Evolutionary conservation across 352 stramenopile species (phyloP).

Genomic region (Pythium dissotocum): DNA sequence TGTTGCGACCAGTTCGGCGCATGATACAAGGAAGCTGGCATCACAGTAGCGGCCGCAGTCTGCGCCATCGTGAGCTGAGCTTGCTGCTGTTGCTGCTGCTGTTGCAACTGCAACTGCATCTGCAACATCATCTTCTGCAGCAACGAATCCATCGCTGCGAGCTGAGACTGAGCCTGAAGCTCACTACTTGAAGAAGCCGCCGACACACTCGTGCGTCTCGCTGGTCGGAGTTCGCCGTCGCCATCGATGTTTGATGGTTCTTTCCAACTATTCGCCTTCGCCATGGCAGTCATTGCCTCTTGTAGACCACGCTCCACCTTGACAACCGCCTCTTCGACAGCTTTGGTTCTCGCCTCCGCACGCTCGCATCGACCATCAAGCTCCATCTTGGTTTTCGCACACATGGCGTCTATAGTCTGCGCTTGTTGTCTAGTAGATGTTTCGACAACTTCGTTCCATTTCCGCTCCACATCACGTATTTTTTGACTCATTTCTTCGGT

Average conservation of each 20-base stretch:
- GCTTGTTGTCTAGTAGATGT: constrained; percentile 2
- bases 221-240: background rate
- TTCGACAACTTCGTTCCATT: constrained; percentile 19
- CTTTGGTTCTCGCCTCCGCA: constrained; percentile 27
- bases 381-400: background rate
- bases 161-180: constrained; percentile 16
- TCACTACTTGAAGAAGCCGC: too few relatives aligned
- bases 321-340: constrained; percentile 9
- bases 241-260: background rate
- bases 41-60: background rate
- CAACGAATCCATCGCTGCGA: constrained; percentile 48
- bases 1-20: constrained; percentile 8
- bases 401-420: background rate
- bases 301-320: constrained; percentile 4
- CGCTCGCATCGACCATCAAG: constrained; percentile 30
- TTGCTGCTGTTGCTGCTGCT: constrained; percentile 31
- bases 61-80: constrained; percentile 21
- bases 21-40: background rate
- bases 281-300: background rate
- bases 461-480: constrained; percentile 22
- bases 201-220: constrained; percentile 5
- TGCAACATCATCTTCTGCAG: constrained; percentile 72
- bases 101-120: constrained; percentile 49
- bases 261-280: constrained; percentile 9
- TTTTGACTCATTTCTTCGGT: constrained; percentile 38